phyloP scores from a whole-genome alignment of 2,329 filamentous ascomycete species.

The Colletotrichum noveboracense region DNA sequence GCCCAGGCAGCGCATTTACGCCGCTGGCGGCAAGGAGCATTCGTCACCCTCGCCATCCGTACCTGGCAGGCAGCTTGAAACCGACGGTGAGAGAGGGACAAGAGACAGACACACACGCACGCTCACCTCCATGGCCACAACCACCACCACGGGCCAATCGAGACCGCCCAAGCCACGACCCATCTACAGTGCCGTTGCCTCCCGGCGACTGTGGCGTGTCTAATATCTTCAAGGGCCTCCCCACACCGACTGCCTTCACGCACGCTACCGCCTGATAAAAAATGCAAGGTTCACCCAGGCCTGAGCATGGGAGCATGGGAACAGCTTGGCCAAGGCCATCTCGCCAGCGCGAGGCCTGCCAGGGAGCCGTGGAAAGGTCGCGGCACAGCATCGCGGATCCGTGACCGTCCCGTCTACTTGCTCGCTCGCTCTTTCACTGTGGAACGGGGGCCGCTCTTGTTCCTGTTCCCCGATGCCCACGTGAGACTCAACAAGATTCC shows the following conservation, averaged over 20 bases:
- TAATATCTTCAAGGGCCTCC: conserved; percentile 17
- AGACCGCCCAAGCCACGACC: background rate
- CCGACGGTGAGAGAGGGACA: conserved; percentile 3
- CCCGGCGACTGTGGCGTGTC: background rate
- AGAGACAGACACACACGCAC: background rate
- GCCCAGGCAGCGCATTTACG: conserved; percentile 1
- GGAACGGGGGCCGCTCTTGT: conserved; percentile 7
- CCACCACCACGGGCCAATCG: background rate
- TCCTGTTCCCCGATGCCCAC: background rate
- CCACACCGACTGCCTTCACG: conserved; percentile 16
- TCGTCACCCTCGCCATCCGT: conserved; percentile 7
- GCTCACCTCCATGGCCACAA: background rate
- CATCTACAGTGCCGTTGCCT: background rate
- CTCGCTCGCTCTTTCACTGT: conserved; percentile 1
- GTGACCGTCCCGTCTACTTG: background rate
- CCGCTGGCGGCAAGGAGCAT: background rate
- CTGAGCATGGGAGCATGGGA: conserved; percentile 16
- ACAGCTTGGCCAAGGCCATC: conserved; percentile 12
- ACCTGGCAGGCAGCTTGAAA: conserved; percentile 10
- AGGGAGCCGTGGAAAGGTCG: background rate
- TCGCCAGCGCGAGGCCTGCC: background rate
- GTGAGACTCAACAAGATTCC: conserved; percentile 19
- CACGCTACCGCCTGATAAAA: conserved; percentile 17
- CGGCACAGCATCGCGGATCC: conserved; percentile 16
- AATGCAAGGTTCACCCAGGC: conserved; percentile 17